Evolutionary conservation across 441 rosid genomes (phyloP).

Genomic region (Gossypium trilobum): DNA sequence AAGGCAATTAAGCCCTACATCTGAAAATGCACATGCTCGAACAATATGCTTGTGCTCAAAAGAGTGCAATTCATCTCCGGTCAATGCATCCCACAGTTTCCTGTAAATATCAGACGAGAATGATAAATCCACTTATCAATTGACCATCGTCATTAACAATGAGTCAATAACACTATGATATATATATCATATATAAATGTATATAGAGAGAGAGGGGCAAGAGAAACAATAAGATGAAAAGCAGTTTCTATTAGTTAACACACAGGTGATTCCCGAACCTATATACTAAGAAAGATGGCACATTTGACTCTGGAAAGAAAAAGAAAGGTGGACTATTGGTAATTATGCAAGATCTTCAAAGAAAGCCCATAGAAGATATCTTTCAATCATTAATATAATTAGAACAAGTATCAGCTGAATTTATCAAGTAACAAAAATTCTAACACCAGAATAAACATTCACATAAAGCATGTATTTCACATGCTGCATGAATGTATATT

Average conservation of each 20-base stretch:
- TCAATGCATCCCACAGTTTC: slow-evolving; percentile 92
- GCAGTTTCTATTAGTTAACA: background rate
- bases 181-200: background rate
- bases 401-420: background rate
- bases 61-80: slow-evolving; percentile 82
- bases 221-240: background rate
- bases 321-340: no score
- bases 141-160: background rate
- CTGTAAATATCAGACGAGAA: slow-evolving; percentile 33
- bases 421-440: background rate
- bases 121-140: background rate
- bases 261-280: background rate
- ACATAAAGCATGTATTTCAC: background rate
- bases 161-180: no score
- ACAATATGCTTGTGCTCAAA: slow-evolving; percentile 96
- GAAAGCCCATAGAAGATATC: background rate
- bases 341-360: background rate
- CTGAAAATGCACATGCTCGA: slow-evolving; percentile 86
- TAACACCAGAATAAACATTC: background rate
- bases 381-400: background rate
- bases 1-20: slow-evolving; percentile 34
- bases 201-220: background rate
- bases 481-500: background rate
- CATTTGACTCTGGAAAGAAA: no score
- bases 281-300: background rate